Conservation (phyloP, 129 eudicot genomes). For the Escallonia rubra region DNA sequence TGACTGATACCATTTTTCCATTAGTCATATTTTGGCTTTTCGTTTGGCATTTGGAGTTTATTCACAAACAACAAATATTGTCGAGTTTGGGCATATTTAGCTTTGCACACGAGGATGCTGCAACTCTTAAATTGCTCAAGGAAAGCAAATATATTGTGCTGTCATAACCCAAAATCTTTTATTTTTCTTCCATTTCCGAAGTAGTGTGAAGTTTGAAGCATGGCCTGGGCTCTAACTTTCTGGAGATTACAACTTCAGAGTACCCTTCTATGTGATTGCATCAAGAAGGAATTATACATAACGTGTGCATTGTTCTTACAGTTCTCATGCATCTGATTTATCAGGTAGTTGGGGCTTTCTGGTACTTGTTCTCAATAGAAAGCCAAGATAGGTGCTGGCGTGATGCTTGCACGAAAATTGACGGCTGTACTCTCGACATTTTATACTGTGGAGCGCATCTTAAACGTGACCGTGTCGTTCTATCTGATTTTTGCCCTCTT, state of each 20-base stretch:
- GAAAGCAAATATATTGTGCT: no score
- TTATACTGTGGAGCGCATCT: slow-evolving; percentile 36
- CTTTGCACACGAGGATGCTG: no score
- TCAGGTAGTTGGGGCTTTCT: slow-evolving; percentile 70
- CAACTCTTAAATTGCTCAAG: no score
- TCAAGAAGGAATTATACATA: neutral
- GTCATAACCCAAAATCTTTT: no score
- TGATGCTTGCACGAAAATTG: slow-evolving; percentile 21
- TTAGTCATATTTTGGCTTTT: neutral
- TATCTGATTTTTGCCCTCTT: slow-evolving; percentile 38
- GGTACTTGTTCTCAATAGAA: slow-evolving; percentile 72
- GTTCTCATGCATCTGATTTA: neutral
- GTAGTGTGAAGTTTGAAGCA: no score
- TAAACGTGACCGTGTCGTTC: slow-evolving; percentile 15
- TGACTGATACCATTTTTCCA: no score
- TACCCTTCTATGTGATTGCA: neutral
- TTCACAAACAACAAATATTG: no score
- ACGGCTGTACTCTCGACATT: slow-evolving; percentile 9
- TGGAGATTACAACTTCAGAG: no score
- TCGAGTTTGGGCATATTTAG: no score
- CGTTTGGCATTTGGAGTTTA: neutral
- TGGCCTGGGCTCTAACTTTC: no score
- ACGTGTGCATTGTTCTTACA: neutral
- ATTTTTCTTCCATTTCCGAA: no score
- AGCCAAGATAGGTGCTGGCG: slow-evolving; percentile 65